These are phyloP conservation scores for Chlorella sp. DNA, from an alignment of 139 green algal species.

Conservation along the genomic window DNA sequence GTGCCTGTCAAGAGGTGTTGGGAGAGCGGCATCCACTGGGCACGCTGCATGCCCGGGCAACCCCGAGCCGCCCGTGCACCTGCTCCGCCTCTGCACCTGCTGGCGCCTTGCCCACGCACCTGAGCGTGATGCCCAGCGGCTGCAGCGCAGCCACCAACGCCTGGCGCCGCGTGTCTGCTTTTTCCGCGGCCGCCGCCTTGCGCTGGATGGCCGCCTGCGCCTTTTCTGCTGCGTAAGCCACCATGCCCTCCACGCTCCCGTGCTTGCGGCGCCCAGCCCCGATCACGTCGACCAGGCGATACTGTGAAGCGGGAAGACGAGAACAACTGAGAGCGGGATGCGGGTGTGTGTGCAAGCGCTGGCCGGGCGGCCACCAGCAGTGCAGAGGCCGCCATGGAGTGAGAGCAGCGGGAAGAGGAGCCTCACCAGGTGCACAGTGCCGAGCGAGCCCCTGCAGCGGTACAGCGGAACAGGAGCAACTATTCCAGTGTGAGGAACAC, in stretches of 20 bases:
- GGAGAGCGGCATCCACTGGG: not conserved
- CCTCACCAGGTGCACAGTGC: not conserved
- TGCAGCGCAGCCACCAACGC: not conserved
- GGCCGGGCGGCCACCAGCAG: too few relatives aligned
- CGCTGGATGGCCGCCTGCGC: not conserved
- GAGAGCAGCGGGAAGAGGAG: too few relatives aligned
- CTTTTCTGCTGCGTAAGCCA: not conserved
- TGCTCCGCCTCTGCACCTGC: not conserved
- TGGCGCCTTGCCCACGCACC: not conserved
- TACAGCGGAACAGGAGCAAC: too few relatives aligned
- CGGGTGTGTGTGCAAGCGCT: too few relatives aligned
- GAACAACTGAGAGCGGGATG: too few relatives aligned
- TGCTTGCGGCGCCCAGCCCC: not conserved
- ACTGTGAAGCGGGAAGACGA: too few relatives aligned
- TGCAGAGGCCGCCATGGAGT: too few relatives aligned
- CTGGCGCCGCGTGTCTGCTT: not conserved
- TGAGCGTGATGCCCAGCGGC: not conserved
- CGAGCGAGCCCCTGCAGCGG: not conserved
- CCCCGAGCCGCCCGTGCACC: too few relatives aligned
- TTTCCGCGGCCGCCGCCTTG: not conserved
- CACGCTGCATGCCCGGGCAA: not conserved
- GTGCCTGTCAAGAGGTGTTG: not conserved
- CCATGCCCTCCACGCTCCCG: conserved; percentile 9
- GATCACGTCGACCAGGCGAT: not conserved
- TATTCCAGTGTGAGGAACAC: too few relatives aligned